A percentile compares a stretch with the other conserved stretches of the same genome.
These are phyloP conservation scores for Oryza officinalis DNA, from an alignment of 176 grass and related monocot genomes.

Conservation along the genomic window DNA sequence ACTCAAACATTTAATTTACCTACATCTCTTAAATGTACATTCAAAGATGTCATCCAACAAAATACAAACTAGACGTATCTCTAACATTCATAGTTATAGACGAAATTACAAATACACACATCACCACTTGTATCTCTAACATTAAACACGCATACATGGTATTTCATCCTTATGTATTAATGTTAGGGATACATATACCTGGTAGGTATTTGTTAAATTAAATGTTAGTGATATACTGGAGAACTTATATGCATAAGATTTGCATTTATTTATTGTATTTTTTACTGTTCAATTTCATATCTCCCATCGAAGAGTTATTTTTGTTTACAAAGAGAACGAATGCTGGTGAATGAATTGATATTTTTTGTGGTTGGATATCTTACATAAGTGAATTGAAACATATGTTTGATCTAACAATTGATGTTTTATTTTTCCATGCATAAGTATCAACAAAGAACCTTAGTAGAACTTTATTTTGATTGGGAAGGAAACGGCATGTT, in stretches of 20 bases:
- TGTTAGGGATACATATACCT: neutral
- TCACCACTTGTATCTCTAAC: too few relatives aligned
- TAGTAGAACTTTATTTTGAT: too few relatives aligned
- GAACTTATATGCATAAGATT: neutral
- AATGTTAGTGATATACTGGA: neutral
- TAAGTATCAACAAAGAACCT: neutral
- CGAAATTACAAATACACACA: too few relatives aligned
- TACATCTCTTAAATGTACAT: too few relatives aligned
- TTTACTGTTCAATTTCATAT: neutral
- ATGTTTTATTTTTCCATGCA: neutral
- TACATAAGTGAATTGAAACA: neutral
- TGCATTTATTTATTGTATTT: neutral
- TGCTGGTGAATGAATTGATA: neutral
- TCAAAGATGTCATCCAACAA: too few relatives aligned
- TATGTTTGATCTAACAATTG: neutral
- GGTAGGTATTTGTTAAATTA: neutral
- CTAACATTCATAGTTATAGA: too few relatives aligned
- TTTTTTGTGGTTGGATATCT: neutral
- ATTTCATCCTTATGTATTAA: neutral
- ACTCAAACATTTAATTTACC: too few relatives aligned
- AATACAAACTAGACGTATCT: too few relatives aligned
- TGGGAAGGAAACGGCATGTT: neutral
- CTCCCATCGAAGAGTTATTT: neutral
- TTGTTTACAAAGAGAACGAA: too few relatives aligned
- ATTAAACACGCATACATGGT: neutral